A percentile compares a stretch with the other conserved stretches of the same genome.
Evolutionary conservation across 495 filamentous ascomycete species (phyloP).

Genomic region (Penicillium angulare): DNA sequence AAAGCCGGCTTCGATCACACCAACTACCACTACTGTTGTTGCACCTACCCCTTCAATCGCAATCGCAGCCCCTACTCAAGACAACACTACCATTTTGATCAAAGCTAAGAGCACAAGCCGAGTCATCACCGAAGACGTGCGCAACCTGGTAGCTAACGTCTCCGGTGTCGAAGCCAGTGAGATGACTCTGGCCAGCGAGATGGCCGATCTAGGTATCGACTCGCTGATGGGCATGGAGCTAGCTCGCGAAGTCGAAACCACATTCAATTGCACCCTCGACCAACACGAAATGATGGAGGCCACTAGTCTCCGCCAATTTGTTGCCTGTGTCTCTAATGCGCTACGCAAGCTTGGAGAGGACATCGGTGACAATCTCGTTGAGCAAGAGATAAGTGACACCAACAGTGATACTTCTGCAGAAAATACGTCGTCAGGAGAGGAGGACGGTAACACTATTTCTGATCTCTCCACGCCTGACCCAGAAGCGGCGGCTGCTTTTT

Average conservation of each 20-base stretch:
- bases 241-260: conserved; percentile 45
- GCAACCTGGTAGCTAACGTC: conserved; percentile 14
- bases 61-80: not conserved
- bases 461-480: not conserved
- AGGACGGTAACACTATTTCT: not conserved
- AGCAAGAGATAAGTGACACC: not conserved
- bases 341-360: not conserved
- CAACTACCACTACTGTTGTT: not conserved
- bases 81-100: not conserved
- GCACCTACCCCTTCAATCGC: not conserved
- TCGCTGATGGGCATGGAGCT: conserved; percentile 58
- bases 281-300: not conserved
- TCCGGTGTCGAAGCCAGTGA: conserved; percentile 44
- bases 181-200: conserved; percentile 33
- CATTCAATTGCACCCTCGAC: conserved; percentile 34
- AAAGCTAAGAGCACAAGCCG: no score
- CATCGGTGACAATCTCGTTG: not conserved
- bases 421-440: not conserved
- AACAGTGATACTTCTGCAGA: not conserved
- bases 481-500: not conserved
- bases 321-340: not conserved
- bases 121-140: conserved; percentile 1
- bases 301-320: not conserved
- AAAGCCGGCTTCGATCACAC: not conserved
- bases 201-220: conserved; percentile 54